These are phyloP conservation scores for Flaveria floridana DNA, from an alignment of 140 eudicot species.

Conservation along the genomic window DNA sequence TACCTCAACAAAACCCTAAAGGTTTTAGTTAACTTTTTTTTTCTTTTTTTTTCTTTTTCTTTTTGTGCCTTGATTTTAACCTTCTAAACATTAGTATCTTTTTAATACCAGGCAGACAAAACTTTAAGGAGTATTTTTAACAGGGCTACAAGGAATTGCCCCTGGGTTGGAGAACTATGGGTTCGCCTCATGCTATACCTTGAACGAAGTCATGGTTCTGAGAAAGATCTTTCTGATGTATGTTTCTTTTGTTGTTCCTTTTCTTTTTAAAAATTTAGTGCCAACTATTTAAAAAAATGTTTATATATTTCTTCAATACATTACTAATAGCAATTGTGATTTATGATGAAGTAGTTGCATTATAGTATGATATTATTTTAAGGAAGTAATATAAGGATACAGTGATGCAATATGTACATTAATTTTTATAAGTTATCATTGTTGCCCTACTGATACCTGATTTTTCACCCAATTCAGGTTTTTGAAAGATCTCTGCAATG, in stretches of 20 bases:
- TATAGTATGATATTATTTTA: constrained; percentile 10
- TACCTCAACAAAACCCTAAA: constrained; percentile 80
- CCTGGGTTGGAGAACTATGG: constrained; percentile 94
- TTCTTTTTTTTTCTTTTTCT: neutral
- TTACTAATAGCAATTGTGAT: constrained; percentile 7
- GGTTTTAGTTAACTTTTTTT: constrained; percentile 40
- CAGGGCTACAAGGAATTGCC: constrained; percentile 91
- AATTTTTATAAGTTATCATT: neutral
- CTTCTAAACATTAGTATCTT: constrained; percentile 13
- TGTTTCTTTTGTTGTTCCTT: constrained; percentile 27
- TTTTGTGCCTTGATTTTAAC: constrained; percentile 5
- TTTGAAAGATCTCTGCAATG: constrained; percentile 81
- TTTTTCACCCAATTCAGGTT: constrained; percentile 49
- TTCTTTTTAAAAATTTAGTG: neutral
- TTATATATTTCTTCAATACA: neutral
- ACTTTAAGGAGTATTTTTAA: constrained; percentile 48
- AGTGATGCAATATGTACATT: neutral
- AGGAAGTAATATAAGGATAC: constrained; percentile 5
- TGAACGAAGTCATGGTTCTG: constrained; percentile 69
- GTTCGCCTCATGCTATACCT: constrained; percentile 68
- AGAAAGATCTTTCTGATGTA: constrained; percentile 78
- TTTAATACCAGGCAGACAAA: constrained; percentile 52
- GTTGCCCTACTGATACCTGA: constrained; percentile 5
- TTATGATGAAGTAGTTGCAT: neutral
- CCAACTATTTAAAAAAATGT: neutral